Evolutionary conservation across 768 basidiomycete genomes (phyloP), one percentile per base, ranked within the genome.

Genomic region (Cyclocybe cylindracea): DNA sequence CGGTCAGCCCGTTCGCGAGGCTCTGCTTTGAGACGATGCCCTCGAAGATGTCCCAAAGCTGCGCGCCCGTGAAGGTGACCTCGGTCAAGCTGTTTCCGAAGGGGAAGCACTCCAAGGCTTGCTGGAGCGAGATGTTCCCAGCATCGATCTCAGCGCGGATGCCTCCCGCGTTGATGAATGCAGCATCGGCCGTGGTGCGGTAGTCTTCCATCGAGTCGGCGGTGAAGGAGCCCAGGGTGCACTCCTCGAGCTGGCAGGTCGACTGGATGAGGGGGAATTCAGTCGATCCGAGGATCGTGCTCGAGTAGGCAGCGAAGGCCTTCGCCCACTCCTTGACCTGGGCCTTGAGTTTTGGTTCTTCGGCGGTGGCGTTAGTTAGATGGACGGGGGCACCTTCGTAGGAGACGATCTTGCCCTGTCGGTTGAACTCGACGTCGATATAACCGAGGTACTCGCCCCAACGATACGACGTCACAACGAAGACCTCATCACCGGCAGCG

Each of bases 401-500:
- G 8, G 66, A 60, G 39, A 72, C 66, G 50, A 78, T 66, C 45
- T 67, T 70, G n/a, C 77, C 77, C 1, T 48, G 43, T 5, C 34
- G 33, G 50, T 75, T 74, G 55, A 68, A 79, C 38, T 70, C 68
- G 54, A 78, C 64, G 52, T 77, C 70, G 53, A 78, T 75, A 43
- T 70, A 64, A 9, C 78, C 76, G 35, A 79, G 64, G 55, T 75
- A 74, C 53, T 78, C 73, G 37, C 75, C 77, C 73, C 76, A 79
- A 43, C 73, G 68, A 54, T 68, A 77, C 10, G 74, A 67, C 0
- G 75, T 77, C 46, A 78, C 72, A n/a, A 79, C 68, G 52, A 73
- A 75, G 13, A 79, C 76, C 40, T 76, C 76, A 14, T 79, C 75
- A 7, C 76, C 74, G 43, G 73, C 69, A 14, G 69, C 60, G 58